These are phyloP conservation scores for Pezicula radicicola DNA, from an alignment of 2,329 filamentous ascomycete genomes.

Conservation along the genomic window DNA sequence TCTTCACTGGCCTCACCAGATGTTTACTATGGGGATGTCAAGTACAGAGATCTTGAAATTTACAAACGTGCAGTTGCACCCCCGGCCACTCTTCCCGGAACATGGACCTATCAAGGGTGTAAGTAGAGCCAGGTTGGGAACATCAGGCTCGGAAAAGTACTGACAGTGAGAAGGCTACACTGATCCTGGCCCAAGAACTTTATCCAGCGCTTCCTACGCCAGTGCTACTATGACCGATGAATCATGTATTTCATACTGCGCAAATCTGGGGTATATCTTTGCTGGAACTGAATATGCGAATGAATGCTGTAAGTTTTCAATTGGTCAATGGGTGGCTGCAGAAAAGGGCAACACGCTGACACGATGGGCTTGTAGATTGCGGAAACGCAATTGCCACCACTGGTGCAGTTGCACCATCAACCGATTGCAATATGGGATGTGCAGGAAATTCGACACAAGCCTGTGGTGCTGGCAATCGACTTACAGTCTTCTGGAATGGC, in stretches of 20 bases:
- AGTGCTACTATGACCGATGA: conserved; percentile 22
- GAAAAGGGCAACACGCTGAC: not conserved
- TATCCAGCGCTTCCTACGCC: conserved; percentile 14
- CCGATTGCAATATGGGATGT: conserved; percentile 18
- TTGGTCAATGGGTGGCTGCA: not conserved
- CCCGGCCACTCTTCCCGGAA: conserved; percentile 11
- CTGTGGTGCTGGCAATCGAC: conserved; percentile 23
- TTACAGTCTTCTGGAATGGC: conserved; percentile 24
- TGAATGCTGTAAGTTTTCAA: conserved; percentile 23
- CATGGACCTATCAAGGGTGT: conserved; percentile 23
- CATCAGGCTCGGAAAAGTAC: not conserved
- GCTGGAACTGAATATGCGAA: conserved; percentile 24
- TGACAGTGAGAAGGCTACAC: conserved; percentile 11
- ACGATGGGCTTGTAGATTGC: conserved; percentile 12
- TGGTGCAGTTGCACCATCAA: conserved; percentile 6
- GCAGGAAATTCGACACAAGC: conserved; percentile 20
- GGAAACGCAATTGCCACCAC: conserved; percentile 12
- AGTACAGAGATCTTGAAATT: conserved; percentile 1
- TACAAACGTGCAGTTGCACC: conserved; percentile 4
- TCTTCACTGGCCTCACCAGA: conserved; percentile 1
- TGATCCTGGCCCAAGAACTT: conserved; percentile 15
- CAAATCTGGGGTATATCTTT: conserved; percentile 15
- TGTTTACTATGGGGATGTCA: conserved; percentile 1
- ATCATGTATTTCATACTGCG: conserved; percentile 23
- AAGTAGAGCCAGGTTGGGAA: not conserved